Conservation (phyloP, 208 protist species). For the Blechomonas ayalai region DNA sequence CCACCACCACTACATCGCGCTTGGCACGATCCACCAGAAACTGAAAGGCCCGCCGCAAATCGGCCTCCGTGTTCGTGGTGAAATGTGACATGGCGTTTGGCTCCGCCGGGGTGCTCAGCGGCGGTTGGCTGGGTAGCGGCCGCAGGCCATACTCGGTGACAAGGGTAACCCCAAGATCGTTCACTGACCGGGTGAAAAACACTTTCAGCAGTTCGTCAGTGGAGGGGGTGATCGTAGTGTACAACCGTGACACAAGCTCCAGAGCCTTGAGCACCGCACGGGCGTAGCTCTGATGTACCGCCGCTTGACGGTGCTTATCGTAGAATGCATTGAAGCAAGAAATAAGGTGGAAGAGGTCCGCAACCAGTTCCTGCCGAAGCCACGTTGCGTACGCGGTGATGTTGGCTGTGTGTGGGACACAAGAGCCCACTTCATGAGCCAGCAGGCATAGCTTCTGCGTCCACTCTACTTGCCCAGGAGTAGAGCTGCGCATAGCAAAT, state of each 20-base stretch:
- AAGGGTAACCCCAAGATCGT: slow-evolving; percentile 60
- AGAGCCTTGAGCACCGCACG: slow-evolving; percentile 68
- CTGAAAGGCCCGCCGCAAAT: slow-evolving; percentile 43
- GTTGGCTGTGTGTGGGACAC: slow-evolving; percentile 42
- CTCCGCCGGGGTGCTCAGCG: slow-evolving; percentile 21
- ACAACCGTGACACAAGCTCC: slow-evolving; percentile 62
- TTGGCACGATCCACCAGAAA: slow-evolving; percentile 61
- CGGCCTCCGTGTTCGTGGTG: slow-evolving; percentile 32
- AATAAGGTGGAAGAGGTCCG: slow-evolving; percentile 73
- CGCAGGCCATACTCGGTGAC: slow-evolving; percentile 65
- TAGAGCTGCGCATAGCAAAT: slow-evolving; percentile 59
- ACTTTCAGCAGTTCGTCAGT: slow-evolving; percentile 57
- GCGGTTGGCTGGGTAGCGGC: slow-evolving; percentile 39
- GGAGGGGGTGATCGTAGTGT: slow-evolving; percentile 57
- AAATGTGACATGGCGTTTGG: slow-evolving; percentile 71
- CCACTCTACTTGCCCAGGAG: slow-evolving; percentile 80
- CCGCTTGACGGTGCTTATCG: slow-evolving; percentile 32
- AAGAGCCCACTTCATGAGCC: slow-evolving; percentile 40
- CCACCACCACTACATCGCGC: slow-evolving; percentile 74
- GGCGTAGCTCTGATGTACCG: slow-evolving; percentile 58
- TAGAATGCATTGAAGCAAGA: slow-evolving; percentile 77
- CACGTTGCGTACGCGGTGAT: slow-evolving; percentile 65
- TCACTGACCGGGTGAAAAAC: slow-evolving; percentile 64
- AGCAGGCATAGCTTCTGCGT: slow-evolving; percentile 61
- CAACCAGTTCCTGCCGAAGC: slow-evolving; percentile 69